phyloP scores from a whole-genome alignment of 2,329 filamentous ascomycete species.

The Cladobotryum mycophilum region DNA sequence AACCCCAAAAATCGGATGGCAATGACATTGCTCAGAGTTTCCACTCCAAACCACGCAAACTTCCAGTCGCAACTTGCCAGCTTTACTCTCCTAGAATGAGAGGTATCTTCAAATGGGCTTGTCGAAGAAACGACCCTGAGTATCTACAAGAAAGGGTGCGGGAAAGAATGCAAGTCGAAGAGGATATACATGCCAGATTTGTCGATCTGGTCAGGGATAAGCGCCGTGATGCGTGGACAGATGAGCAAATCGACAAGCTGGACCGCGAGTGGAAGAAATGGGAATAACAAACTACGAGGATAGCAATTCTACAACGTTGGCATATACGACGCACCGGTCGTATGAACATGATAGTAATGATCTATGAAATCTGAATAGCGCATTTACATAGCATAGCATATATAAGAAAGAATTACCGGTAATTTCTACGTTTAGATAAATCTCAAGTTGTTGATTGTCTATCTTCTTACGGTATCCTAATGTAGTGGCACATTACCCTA shows the following conservation, averaged over 20 bases:
- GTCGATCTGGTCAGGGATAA: constrained; percentile 33
- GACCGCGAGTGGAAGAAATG: constrained; percentile 52
- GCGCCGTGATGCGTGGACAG: constrained; percentile 32
- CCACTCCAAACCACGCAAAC: constrained; percentile 50
- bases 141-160: constrained; percentile 53
- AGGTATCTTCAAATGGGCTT: constrained; percentile 60
- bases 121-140: constrained; percentile 58
- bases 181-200: constrained; percentile 51
- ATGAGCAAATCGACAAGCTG: constrained; percentile 41
- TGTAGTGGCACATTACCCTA: too few relatives aligned
- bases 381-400: neutral
- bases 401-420: neutral
- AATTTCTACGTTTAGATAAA: too few relatives aligned
- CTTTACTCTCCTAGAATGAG: constrained; percentile 79
- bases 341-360: constrained; percentile 2
- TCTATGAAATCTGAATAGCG: neutral
- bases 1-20: constrained; percentile 53
- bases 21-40: constrained; percentile 59
- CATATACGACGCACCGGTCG: neutral
- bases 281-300: constrained; percentile 36
- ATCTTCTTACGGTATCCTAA: too few relatives aligned
- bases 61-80: constrained; percentile 60
- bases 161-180: constrained; percentile 55
- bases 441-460: too few relatives aligned
- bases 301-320: neutral